Conservation (phyloP, 495 filamentous ascomycete genomes). For the Choiromyces venosus region DNA sequence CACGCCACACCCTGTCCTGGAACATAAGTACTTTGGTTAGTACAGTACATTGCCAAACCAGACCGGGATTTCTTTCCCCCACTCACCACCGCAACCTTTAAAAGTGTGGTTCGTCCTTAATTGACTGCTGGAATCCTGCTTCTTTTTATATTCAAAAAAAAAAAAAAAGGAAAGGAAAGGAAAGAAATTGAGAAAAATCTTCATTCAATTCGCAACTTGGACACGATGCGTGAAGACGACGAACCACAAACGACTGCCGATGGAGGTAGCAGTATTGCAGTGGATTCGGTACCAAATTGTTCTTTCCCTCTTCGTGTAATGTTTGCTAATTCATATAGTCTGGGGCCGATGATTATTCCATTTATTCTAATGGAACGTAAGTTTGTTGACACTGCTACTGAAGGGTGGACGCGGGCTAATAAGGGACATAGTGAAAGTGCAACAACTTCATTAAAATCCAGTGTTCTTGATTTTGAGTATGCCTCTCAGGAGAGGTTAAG, state of each 20-base stretch:
- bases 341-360: conserved; percentile 18
- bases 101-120: too few relatives aligned
- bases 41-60: too few relatives aligned
- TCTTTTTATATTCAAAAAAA: too few relatives aligned
- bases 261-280: conserved; percentile 3
- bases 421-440: conserved; percentile 20
- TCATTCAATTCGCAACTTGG: too few relatives aligned
- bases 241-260: too few relatives aligned
- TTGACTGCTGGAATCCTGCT: too few relatives aligned
- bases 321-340: background rate
- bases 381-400: background rate
- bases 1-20: too few relatives aligned
- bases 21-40: too few relatives aligned
- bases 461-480: conserved; percentile 21
- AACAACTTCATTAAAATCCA: conserved; percentile 23
- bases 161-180: background rate
- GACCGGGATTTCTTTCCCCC: too few relatives aligned
- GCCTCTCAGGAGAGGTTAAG: background rate
- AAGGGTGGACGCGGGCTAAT: background rate
- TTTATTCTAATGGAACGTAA: conserved; percentile 20
- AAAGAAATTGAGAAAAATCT: background rate
- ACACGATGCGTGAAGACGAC: too few relatives aligned
- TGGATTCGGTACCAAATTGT: conserved; percentile 6
- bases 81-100: too few relatives aligned
- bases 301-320: background rate